Percentiles rank a stretch among this genome's conserved stretches.
Evolutionary conservation across 495 filamentous ascomycete species (phyloP).

Genomic region (Hypomontagnella monticulosa): DNA sequence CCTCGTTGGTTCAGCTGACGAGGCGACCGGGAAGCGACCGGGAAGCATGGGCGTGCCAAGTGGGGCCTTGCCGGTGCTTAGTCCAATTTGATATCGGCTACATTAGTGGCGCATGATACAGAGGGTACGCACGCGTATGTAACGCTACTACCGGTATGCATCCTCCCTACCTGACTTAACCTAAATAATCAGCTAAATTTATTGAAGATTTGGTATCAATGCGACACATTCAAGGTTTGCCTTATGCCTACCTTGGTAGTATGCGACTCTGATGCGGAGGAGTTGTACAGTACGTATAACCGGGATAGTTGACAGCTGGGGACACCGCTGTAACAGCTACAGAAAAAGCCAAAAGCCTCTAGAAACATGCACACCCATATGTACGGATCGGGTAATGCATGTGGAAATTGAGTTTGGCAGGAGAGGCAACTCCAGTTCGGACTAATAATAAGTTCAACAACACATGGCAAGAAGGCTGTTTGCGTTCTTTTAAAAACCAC

Average conservation of each 20-base stretch:
- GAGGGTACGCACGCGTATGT: too few relatives aligned
- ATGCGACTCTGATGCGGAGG: too few relatives aligned
- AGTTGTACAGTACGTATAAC: too few relatives aligned
- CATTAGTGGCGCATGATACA: conserved; percentile 6
- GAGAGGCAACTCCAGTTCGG: not conserved
- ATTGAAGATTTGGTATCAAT: too few relatives aligned
- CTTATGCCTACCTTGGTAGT: too few relatives aligned
- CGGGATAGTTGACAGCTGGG: not conserved
- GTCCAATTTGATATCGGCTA: not conserved
- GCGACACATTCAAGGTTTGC: too few relatives aligned
- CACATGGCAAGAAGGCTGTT: not conserved
- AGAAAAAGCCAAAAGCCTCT: not conserved
- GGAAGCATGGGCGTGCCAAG: not conserved
- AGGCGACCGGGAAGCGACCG: conserved; percentile 7
- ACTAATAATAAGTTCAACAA: too few relatives aligned
- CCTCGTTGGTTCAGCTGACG: conserved; percentile 16
- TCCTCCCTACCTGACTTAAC: too few relatives aligned
- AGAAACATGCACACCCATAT: not conserved
- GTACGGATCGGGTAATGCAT: conserved; percentile 1
- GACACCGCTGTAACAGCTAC: conserved; percentile 7
- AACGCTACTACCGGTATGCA: too few relatives aligned
- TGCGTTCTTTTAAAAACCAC: conserved; percentile 4
- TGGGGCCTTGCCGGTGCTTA: conserved; percentile 12
- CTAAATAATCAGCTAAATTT: too few relatives aligned
- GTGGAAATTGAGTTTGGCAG: conserved; percentile 5